A percentile compares a stretch with the other conserved stretches of the same genome.
These are phyloP conservation scores for Aspergillus spinulosporus DNA, from an alignment of 2,329 filamentous ascomycete species.

Conservation along the genomic window DNA sequence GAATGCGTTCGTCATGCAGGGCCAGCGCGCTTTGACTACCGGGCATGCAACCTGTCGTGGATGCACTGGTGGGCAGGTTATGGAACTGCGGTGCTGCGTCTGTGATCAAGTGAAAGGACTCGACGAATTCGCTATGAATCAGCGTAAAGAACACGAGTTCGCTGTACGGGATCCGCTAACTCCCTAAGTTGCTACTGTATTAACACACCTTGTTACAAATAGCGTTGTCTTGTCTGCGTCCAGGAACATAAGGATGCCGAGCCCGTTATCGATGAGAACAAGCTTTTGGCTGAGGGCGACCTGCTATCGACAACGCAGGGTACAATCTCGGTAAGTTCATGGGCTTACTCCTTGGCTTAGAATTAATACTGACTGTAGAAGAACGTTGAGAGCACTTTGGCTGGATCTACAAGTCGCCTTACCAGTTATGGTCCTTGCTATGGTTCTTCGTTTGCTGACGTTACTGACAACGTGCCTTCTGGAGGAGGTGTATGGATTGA, in stretches of 20 bases:
- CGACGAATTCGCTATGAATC: slow-evolving; percentile 52
- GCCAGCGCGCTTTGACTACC: slow-evolving; percentile 17
- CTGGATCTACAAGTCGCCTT: slow-evolving; percentile 8
- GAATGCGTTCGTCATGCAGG: slow-evolving; percentile 25
- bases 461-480: slow-evolving; percentile 22
- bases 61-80: slow-evolving; percentile 46
- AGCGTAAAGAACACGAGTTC: slow-evolving; percentile 48
- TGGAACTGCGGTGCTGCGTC: slow-evolving; percentile 51
- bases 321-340: slow-evolving; percentile 13
- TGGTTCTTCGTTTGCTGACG: slow-evolving; percentile 8
- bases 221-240: slow-evolving; percentile 47
- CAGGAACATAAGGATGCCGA: slow-evolving; percentile 37
- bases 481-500: slow-evolving; percentile 25
- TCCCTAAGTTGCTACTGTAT: neutral
- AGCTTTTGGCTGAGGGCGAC: slow-evolving; percentile 23
- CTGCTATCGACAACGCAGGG: slow-evolving; percentile 9
- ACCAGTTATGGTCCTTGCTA: slow-evolving; percentile 3
- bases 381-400: slow-evolving; percentile 19
- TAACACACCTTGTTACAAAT: neutral
- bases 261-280: slow-evolving; percentile 36
- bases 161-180: slow-evolving; percentile 41
- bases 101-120: slow-evolving; percentile 51
- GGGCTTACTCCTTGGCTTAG: neutral
- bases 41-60: slow-evolving; percentile 42
- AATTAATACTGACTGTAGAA: slow-evolving; percentile 5